Conservation (phyloP, 2,329 filamentous ascomycete genomes). For the Immersiporthe knoxdaviesiana region DNA sequence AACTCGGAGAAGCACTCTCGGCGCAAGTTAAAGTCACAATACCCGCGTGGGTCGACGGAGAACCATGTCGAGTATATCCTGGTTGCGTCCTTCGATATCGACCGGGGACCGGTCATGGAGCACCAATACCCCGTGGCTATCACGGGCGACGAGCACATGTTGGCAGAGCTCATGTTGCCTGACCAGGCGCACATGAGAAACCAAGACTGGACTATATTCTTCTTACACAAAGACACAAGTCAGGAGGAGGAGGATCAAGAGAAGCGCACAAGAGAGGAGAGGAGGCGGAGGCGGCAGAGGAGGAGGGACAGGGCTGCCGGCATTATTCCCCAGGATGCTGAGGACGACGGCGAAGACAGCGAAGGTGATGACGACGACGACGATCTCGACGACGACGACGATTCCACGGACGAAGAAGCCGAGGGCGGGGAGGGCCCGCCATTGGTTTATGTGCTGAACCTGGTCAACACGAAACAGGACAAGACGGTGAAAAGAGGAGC, state of each 20-base stretch:
- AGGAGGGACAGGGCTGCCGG: conserved; percentile 56
- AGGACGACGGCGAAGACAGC: conserved; percentile 50
- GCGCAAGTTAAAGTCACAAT: conserved; percentile 71
- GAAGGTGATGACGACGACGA: conserved; percentile 49
- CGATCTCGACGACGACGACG: conserved; percentile 52
- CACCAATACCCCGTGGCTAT: conserved; percentile 96
- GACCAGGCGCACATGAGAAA: conserved; percentile 94
- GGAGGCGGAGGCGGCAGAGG: conserved; percentile 54
- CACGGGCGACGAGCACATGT: conserved; percentile 95
- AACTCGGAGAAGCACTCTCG: conserved; percentile 55
- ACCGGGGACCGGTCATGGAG: conserved; percentile 95
- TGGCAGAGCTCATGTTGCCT: conserved; percentile 97
- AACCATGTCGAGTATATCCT: conserved; percentile 99
- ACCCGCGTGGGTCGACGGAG: conserved; percentile 72
- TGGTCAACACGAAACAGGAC: conserved; percentile 98
- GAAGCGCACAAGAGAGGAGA: conserved; percentile 58
- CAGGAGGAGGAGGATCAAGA: conserved; percentile 81
- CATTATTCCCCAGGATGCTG: conserved; percentile 50
- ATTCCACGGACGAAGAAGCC: conserved; percentile 63
- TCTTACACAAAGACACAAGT: conserved; percentile 91
- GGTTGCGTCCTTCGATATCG: conserved; percentile 96
- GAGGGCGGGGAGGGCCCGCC: conserved; percentile 82
- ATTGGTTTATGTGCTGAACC: conserved; percentile 92
- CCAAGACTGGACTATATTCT: conserved; percentile 99
- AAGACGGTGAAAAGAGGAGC: conserved; percentile 90